Conservation (phyloP, 1,139 yeast species). For the Yamadazyma siamensis region DNA sequence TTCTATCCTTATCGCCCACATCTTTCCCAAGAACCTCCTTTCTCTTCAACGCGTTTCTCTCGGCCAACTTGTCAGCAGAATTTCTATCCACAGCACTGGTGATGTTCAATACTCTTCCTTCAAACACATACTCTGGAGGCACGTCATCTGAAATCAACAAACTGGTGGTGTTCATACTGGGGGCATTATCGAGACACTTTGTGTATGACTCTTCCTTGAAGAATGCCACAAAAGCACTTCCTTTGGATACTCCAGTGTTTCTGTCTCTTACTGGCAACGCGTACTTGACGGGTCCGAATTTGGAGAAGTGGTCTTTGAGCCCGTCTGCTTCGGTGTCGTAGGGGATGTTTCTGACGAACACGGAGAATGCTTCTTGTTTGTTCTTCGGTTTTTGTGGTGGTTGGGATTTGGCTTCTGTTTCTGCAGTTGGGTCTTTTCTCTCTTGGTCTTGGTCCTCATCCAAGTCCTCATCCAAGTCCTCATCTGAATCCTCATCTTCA, state of each 20-base stretch:
- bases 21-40: conserved; percentile 77
- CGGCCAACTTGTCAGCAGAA: conserved; percentile 75
- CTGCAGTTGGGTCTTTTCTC: conserved; percentile 17
- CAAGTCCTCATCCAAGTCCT: conserved; percentile 22
- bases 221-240: conserved; percentile 95
- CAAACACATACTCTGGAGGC: conserved; percentile 81
- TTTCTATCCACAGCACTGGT: conserved; percentile 84
- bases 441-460: conserved; percentile 24
- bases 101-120: conserved; percentile 84
- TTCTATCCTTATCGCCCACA: conserved; percentile 74
- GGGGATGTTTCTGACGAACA: conserved; percentile 90
- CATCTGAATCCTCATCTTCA: conserved; percentile 30
- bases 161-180: conserved; percentile 71
- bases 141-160: conserved; percentile 90
- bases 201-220: conserved; percentile 56
- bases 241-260: conserved; percentile 82
- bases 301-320: conserved; percentile 69
- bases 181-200: conserved; percentile 75
- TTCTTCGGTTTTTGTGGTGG: conserved; percentile 42
- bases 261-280: conserved; percentile 92
- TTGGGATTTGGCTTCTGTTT: conserved; percentile 29
- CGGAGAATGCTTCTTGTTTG: conserved; percentile 63
- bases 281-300: conserved; percentile 85
- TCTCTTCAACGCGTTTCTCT: conserved; percentile 70
- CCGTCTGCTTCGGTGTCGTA: conserved; percentile 88